Evolutionary conservation across 1,284 basidiomycete species (phyloP).

Genomic region (Rhodotorula sp.): DNA sequence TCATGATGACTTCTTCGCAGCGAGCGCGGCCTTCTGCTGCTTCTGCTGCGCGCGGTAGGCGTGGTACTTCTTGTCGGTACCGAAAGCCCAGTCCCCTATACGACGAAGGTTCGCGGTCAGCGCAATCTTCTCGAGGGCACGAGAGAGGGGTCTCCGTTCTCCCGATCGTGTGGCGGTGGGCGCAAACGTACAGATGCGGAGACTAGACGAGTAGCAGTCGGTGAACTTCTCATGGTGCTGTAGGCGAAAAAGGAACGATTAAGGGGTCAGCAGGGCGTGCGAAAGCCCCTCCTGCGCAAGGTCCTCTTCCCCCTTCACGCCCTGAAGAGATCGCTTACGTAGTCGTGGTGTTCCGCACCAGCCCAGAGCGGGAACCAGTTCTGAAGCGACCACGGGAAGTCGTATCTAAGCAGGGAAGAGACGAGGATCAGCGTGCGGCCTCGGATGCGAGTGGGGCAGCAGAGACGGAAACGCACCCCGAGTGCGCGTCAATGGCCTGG

Average conservation of each 20-base stretch:
- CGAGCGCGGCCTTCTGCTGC: conserved; percentile 24
- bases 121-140: neutral
- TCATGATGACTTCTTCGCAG: conserved; percentile 28
- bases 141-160: too few species aligned
- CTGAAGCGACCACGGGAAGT: conserved; percentile 96
- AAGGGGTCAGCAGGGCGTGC: too few species aligned
- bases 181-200: conserved; percentile 30
- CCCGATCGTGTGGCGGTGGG: too few species aligned
- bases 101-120: neutral
- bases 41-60: conserved; percentile 34
- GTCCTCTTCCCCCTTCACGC: neutral
- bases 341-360: conserved; percentile 79
- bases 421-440: neutral
- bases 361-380: conserved; percentile 97
- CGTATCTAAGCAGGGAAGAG: conserved; percentile 51
- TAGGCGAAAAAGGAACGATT: neutral
- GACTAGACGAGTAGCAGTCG: conserved; percentile 45
- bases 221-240: conserved; percentile 41
- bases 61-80: conserved; percentile 46
- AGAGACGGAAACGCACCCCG: conserved; percentile 54
- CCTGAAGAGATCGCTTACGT: conserved; percentile 37
- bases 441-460: too few species aligned
- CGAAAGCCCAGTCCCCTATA: conserved; percentile 24
- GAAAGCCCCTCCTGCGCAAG: too few species aligned
- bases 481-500: conserved; percentile 97